Base-by-base conservation (phyloP, 305 asterid species). In the Fraxinus velutina region DNA sequence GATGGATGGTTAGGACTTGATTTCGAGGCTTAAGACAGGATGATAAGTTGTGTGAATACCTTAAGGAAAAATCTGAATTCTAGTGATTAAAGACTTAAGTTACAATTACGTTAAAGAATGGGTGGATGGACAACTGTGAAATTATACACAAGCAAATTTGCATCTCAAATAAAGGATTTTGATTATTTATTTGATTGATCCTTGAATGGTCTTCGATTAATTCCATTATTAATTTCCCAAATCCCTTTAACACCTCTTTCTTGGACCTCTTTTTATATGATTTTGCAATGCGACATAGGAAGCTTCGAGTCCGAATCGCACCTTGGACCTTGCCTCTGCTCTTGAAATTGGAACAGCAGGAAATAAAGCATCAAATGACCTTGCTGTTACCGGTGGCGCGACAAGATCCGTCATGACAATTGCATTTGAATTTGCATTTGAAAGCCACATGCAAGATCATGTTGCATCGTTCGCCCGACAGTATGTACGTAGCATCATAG, bases 291-390 rank as follows among this genome's bases (percentile, higher is more conserved):
- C 75, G 57, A 37, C 77, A 70, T 88, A 94, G 98, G 98, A 92
- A 79, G 90, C 92, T 78, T 89, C 96, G 0, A 95, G 95, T 85
- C 99, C 97, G 22, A 95, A 93, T 82, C 97, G 98, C 79, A 95
- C 99, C 39, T 93, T 95, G 77, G 99, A 95, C 86, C 97, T 95
- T 15, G 97, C 99, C 77, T 93, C 99, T 47, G 93, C 99, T 75
- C 98, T 95, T 3, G 99, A 95, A 85, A 93, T 93, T 4, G 98
- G 98, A 73, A 57, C 92, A 0, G 89, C 86, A 2, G 97, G 94
- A 80, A 93, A 84, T 81, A 92, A 92, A 87, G 83, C 84, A 12
- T 83, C 84, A 7, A 90, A 75, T 7, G 93, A 91, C 73, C 84
- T 78, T 78, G 81, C 91, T 33, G 87, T 78, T 44, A 47, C 83